Base-by-base conservation (phyloP, 441 rosid species). In the Aquilaria agallochum region DNA sequence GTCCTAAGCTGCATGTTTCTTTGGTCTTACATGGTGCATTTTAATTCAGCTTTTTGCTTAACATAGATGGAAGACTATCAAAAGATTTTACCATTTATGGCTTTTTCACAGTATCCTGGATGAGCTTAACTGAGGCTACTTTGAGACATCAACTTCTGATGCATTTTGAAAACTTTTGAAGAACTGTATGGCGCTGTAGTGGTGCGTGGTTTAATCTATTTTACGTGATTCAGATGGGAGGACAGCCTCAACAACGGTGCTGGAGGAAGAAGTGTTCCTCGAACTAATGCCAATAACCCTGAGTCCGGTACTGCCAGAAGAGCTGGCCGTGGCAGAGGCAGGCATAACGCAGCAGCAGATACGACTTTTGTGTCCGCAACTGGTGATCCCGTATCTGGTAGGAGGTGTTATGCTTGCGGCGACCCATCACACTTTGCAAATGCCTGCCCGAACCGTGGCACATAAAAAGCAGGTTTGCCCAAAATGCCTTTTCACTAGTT, bases 381-480 rank as follows among this genome's bases (percentile, higher is more conserved):
- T 3, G 99, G 99, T 60, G 99, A 87, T 64, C 88, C 94, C 2
- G 46, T 87, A 52, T 76, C 87, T 36, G 84, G 83, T 31, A 81
- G 81, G 74, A 79, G 92, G 70, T 94, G 99, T 67, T 95, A 60
- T 68, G 79, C 75, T 47, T 95, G 99, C 66, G 97, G 97, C 47
- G 99, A 95, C 76, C 99, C 98, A 61, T 88, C 96, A 5, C 99
- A 95, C 74, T 88, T 95, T 47, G 97, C 97, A 20, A 89, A 82
- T 60, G 84, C 62, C 65, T 95, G 99, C 76, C 95, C 98, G n/a
- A 83, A 78, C 60, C 96, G 95, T 53, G 83, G 79, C 71, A 57
- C 80, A 10, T 40, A 40, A 10, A 40, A 40, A 40, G 9, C 45
- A 40, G 45, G 45, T 40, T 40, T 40, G 45, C 45, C 45, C 44